These are phyloP conservation scores for Coemansia sp. DNA, from an alignment of 192 early-diverging fungal genomes.

Conservation along the genomic window DNA sequence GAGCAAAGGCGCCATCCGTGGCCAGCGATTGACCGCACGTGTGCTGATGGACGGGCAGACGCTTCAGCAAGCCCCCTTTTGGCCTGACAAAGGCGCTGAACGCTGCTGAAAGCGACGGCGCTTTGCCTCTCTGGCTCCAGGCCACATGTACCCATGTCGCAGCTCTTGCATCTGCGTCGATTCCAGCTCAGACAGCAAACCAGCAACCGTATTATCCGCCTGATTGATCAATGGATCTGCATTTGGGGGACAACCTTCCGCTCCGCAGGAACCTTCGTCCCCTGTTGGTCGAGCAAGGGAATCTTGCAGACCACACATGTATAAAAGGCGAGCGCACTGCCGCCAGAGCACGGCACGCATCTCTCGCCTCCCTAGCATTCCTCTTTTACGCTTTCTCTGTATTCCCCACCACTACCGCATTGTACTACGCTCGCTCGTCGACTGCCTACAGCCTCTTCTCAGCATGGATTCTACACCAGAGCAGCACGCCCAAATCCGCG, in stretches of 20 bases:
- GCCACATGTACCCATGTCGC: too few species aligned
- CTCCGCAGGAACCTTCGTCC: not conserved
- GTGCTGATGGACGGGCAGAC: too few species aligned
- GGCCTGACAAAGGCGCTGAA: too few species aligned
- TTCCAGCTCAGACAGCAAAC: not conserved
- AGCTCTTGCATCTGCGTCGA: not conserved
- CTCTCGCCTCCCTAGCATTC: not conserved
- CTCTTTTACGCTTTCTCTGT: not conserved
- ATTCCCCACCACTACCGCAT: not conserved
- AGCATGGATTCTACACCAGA: constrained; percentile 47
- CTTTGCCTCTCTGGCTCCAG: too few species aligned
- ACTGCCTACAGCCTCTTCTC: not conserved
- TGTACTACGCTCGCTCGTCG: too few species aligned
- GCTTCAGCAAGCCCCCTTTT: not conserved
- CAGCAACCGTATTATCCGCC: not conserved
- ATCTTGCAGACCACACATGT: not conserved
- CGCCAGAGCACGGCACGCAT: not conserved
- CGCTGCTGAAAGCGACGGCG: too few species aligned
- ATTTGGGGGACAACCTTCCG: not conserved
- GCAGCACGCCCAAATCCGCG: constrained; percentile 44
- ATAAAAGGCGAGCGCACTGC: not conserved
- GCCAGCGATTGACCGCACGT: not conserved
- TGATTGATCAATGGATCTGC: not conserved
- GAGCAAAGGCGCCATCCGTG: not conserved
- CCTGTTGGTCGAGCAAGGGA: not conserved